A percentile compares a stretch with the other conserved stretches of the same genome.
Conservation (phyloP, 768 basidiomycete genomes). For the Boletus bicolor region DNA sequence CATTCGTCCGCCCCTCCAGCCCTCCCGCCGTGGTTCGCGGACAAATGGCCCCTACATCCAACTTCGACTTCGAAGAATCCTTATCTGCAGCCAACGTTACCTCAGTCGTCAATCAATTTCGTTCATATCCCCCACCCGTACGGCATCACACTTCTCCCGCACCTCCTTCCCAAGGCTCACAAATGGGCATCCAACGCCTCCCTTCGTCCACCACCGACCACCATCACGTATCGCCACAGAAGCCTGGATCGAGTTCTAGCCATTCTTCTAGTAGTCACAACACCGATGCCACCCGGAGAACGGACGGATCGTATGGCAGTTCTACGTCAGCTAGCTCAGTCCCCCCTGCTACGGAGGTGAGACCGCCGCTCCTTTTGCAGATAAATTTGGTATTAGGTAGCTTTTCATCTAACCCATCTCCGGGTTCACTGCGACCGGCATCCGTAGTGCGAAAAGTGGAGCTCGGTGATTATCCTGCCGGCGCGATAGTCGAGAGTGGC, state of each 20-base stretch:
- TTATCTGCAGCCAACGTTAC: conserved; percentile 28
- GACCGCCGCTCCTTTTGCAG: conserved; percentile 3
- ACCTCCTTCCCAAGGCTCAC: conserved; percentile 10
- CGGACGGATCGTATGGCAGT: conserved; percentile 16
- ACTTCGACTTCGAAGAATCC: conserved; percentile 30
- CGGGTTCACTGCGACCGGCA: conserved; percentile 16
- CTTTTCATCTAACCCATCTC: conserved; percentile 14
- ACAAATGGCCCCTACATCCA: conserved; percentile 7
- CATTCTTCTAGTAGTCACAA: conserved; percentile 20
- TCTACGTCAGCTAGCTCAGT: conserved; percentile 29
- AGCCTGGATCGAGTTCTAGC: conserved; percentile 27
- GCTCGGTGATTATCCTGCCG: conserved; percentile 25
- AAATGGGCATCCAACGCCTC: conserved; percentile 8
- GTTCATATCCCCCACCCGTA: conserved; percentile 28
- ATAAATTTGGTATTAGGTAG: conserved; percentile 2
- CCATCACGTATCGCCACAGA: conserved; percentile 18
- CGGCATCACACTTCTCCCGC: conserved; percentile 23
- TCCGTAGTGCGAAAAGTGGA: conserved; percentile 8
- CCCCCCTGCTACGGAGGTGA: conserved; percentile 23
- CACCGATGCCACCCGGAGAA: conserved; percentile 29
- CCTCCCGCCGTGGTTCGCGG: conserved; percentile 27
- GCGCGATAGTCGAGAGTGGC: conserved; percentile 2
- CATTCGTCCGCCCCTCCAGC: background rate
- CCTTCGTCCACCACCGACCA: conserved; percentile 4
- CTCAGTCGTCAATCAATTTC: conserved; percentile 33